Base-by-base conservation (phyloP, 208 protist genomes). In the Acanthamoeba sp. region DNA sequence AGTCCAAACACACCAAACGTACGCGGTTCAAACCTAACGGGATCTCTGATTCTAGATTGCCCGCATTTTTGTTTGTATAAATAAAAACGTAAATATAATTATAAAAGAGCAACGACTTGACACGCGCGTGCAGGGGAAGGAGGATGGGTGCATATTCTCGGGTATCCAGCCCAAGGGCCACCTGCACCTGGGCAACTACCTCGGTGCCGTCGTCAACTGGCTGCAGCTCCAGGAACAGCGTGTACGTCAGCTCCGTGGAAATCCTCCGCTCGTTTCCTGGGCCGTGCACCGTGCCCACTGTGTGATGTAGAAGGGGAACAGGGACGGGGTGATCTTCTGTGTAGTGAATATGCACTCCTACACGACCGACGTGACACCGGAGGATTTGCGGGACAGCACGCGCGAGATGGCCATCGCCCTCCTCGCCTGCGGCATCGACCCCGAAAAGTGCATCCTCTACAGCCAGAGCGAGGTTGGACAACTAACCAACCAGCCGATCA, bases 171-270 rank as follows among this genome's bases (percentile, higher is more conserved):
- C 96, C 10, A 97, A 95, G 55, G 95, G 95, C 50, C 95, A 71
- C 22, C 55, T 97, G 52, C 96, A 97, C 94, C 55, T 97, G 27
- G 96, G 96, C 36, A 97, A 97, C 82, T 97, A 97, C 57, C 76
- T 97, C 22, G 96, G 96, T 52, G 96, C 96, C 24, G 82, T 97
- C 42, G 9, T 66, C 45, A 95, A 96, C 82, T 97, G 96, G 96
- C 69, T 96, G 18, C 71, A 93, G 27, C 50, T 96, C n/a, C 95
- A 96, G 93, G 84, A 95, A 22, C 29, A 93, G 52, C 55, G 87
- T n/a, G 55, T 62, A 57, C 45, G 22, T 59, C 34, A 32, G 7
- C 24, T n/a, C 12, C 34, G 59, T 18, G 32, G 40, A 16, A 6
- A 84, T 85, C 5, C 16, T 29, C 32, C 9, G 22, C 36, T 91